Evolutionary conservation across 129 eudicot genomes (phyloP), one percentile per base, ranked within the genome.

Genomic region (Deinandra increscens): DNA sequence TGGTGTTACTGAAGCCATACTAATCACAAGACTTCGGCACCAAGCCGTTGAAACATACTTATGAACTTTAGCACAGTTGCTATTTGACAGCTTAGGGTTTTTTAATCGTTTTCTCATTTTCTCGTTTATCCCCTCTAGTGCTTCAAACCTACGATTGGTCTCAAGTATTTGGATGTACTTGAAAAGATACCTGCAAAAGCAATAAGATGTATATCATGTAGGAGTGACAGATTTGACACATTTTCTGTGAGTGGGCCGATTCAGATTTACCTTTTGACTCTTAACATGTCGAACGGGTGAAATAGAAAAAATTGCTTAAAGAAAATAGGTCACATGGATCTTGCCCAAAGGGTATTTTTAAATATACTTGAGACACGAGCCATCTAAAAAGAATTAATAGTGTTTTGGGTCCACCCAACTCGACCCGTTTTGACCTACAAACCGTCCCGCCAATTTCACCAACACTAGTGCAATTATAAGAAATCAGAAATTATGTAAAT

Each of bases 61-160:
- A 65, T 84, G 87, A 64, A 93, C 84, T 79, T 84, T 90, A 43
- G 90, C 83, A 76, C 71, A 81, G 69, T 82, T 85, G 68, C 88
- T 85, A 68, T 76, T 86, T 9, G 99, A 93, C 77, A 93, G 64
- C 69, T 93, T 93, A 4, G 97, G 97, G 73, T 93, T 93, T 84
- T 87, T 93, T 74, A 87, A 68, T 26, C 99, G 97, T 86, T 89
- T 93, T 11, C 99, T 78, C 72, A 93, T 89, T 80, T 93, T 93
- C 80, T 93, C 99, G 60, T 83, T 93, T 79, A 89, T 87, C 17
- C 82, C 90, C 75, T 93, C 99, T 7, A 93, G 95, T 75, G 87
- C 70, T 81, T 93, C 99, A 18, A 85, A 73, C 67, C 78, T 87
- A 72, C 82, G 64, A 78, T 76, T 71, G 72, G 70, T 83, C 88